Evolutionary conservation across 192 early-diverging fungal genomes (phyloP).

Genomic region (Entomortierella chlamydospora): DNA sequence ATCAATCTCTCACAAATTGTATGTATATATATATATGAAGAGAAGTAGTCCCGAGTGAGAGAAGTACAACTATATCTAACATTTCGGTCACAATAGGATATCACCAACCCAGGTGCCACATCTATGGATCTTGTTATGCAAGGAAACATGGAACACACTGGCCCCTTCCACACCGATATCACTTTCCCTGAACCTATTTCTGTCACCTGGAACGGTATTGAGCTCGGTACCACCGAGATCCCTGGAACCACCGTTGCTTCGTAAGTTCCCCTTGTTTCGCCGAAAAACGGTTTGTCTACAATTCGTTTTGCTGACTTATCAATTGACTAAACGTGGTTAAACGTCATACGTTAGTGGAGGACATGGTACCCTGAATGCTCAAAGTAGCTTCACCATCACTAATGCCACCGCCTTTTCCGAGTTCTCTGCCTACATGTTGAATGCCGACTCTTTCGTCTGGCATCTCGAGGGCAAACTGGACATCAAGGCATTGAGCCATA

Average conservation of each 20-base stretch:
- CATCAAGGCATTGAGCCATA: slow-evolving; percentile 57
- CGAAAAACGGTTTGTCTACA: too few species aligned
- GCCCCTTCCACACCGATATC: slow-evolving; percentile 59
- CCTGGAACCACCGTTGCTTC: slow-evolving; percentile 1
- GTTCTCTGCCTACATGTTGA: slow-evolving; percentile 64
- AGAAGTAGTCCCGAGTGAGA: too few species aligned
- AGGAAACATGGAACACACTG: slow-evolving; percentile 49
- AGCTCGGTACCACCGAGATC: slow-evolving; percentile 21
- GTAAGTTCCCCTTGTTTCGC: background rate
- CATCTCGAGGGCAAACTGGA: slow-evolving; percentile 54
- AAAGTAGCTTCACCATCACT: slow-evolving; percentile 49
- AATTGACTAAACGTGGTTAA: too few species aligned
- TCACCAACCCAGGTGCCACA: slow-evolving; percentile 17
- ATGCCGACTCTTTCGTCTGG: slow-evolving; percentile 58
- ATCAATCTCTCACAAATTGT: slow-evolving; percentile 31
- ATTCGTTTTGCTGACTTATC: too few species aligned
- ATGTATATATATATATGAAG: too few species aligned
- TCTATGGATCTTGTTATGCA: slow-evolving; percentile 24
- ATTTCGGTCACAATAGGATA: too few species aligned
- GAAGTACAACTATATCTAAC: too few species aligned
- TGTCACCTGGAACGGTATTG: slow-evolving; percentile 48
- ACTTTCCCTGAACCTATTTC: slow-evolving; percentile 43
- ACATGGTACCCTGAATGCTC: slow-evolving; percentile 3
- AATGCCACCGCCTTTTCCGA: slow-evolving; percentile 52
- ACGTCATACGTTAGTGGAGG: too few species aligned